Percentiles rank a stretch among this genome's conserved stretches.
Evolutionary conservation across 2,329 filamentous ascomycete species (phyloP).

Genomic region (Ascochyta koolunga): DNA sequence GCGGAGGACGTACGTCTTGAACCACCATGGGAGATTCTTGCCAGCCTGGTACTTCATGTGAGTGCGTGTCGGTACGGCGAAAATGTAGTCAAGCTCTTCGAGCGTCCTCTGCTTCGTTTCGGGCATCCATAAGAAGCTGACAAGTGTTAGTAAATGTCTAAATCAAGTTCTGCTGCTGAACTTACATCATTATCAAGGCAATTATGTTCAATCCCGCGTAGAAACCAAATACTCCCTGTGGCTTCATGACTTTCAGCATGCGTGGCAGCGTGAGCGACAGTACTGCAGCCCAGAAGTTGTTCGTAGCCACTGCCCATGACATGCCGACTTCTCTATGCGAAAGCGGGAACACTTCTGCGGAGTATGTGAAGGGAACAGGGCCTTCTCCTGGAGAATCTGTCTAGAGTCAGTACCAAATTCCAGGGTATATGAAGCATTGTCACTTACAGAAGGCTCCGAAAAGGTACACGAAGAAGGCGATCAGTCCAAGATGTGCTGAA

Average conservation of each 20-base stretch:
- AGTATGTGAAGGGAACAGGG: constrained; percentile 54
- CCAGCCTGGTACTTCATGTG: constrained; percentile 46
- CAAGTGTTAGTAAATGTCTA: no score
- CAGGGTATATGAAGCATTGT: no score
- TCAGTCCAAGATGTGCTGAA: constrained; percentile 54
- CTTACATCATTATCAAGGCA: constrained; percentile 68
- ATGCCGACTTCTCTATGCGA: constrained; percentile 75
- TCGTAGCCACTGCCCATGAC: constrained; percentile 71
- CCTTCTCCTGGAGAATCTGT: constrained; percentile 50
- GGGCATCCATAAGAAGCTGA: constrained; percentile 62
- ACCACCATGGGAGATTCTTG: constrained; percentile 53
- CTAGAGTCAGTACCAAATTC: no score
- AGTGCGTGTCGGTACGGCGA: constrained; percentile 53
- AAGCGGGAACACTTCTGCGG: constrained; percentile 70
- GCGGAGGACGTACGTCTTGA: constrained; percentile 53
- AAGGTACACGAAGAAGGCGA: constrained; percentile 64
- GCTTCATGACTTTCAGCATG: constrained; percentile 58
- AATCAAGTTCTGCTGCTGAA: no score
- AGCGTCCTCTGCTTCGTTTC: constrained; percentile 57
- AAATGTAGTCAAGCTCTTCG: constrained; percentile 59
- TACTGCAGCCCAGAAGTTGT: constrained; percentile 64
- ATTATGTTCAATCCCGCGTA: constrained; percentile 66
- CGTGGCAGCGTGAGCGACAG: constrained; percentile 68
- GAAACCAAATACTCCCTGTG: constrained; percentile 65
- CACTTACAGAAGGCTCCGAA: constrained; percentile 58